Base-by-base conservation (phyloP, 164 flowering plant genomes). In the Tinospora cordifolia region DNA sequence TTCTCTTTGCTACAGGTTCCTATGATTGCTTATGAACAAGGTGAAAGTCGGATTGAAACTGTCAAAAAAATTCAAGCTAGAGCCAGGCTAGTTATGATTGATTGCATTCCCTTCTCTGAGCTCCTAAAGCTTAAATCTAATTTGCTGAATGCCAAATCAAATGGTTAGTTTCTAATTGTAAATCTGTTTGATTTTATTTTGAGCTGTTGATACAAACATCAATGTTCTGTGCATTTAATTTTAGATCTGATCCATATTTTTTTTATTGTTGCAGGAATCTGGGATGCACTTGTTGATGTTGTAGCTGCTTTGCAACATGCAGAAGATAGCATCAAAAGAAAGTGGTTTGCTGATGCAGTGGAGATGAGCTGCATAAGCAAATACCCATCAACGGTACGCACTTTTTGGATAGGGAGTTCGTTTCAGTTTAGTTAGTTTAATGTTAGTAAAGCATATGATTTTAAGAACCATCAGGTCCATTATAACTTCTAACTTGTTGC, bases 311-410 rank as follows among this genome's bases (percentile, higher is more conserved):
- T 92, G 71, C 91, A 89, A 71, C 75, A 75, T 66, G 88, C 84
- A 21, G 91, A 88, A 36, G 83, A 79, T 75, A 76, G 82, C 76
- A 75, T 80, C 74, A 90, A 79, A 80, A 83, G 83, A 60, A 87
- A 88, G 80, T 94, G 96, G 99, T 90, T 94, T 69, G 73, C 87
- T 62, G 89, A 89, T 74, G 83, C 87, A 7, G 81, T 87, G 22
- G 90, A 90, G 77, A 88, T 89, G 77, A 84, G 93, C 80, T 90
- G 93, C 75, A 81, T 92, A 57, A 81, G 96, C 30, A 80, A 77
- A 40, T 83, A 80, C 80, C 98, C 99, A 66, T 84, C 94, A 67
- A 88, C 89, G 85, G 99, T 94, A 85, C 14, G 58, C 44, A 49
- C 58, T 17, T 36, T 2, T n/a, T 64, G 36, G 8, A 36, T 10